A percentile compares a stretch with the other conserved stretches of the same genome.
These are phyloP conservation scores for Trypanosoma avium DNA, from an alignment of 208 protist species.

Conservation along the genomic window DNA sequence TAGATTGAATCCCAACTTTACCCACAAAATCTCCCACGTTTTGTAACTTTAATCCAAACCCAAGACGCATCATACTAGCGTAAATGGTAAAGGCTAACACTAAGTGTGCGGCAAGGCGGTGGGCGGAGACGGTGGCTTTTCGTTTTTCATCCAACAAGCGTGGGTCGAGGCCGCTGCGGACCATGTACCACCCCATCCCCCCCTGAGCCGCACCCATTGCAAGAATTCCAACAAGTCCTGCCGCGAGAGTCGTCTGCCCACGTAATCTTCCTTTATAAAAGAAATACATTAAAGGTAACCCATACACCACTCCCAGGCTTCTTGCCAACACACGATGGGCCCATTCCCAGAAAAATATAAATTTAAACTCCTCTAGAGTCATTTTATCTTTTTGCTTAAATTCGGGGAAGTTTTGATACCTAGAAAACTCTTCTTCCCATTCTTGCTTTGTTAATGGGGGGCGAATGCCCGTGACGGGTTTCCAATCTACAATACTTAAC, in stretches of 20 bases:
- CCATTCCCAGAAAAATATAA: constrained; percentile 98
- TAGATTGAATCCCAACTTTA: constrained; percentile 44
- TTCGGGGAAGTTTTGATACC: constrained; percentile 96
- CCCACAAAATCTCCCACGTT: constrained; percentile 41
- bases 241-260: constrained; percentile 41
- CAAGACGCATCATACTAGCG: constrained; percentile 77
- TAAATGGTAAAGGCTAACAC: constrained; percentile 95
- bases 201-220: constrained; percentile 85
- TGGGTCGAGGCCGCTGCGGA: constrained; percentile 93
- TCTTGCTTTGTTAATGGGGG: constrained; percentile 89
- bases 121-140: constrained; percentile 80
- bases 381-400: constrained; percentile 94
- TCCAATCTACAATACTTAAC: constrained; percentile 95
- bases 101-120: constrained; percentile 94
- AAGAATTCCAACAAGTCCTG: constrained; percentile 54
- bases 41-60: constrained; percentile 63
- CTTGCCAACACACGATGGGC: constrained; percentile 93
- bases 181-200: constrained; percentile 98
- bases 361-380: constrained; percentile 95
- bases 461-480: constrained; percentile 86
- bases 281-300: constrained; percentile 91
- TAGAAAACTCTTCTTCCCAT: constrained; percentile 95
- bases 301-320: constrained; percentile 88
- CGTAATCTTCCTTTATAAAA: constrained; percentile 57
- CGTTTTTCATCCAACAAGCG: constrained; percentile 71